These are phyloP conservation scores for carrot (Daucus carota) DNA, from an alignment of 129 eudicot species.

Conservation along the genomic window DH1_v3.0 NC_030386.2:7544001-7544500, in stretches of 20 bases:
- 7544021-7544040: slow-evolving; percentile 19
- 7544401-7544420: slow-evolving; percentile 31
- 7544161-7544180: slow-evolving; percentile 34
- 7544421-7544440: slow-evolving; percentile 54
- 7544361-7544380: background rate
- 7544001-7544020: background rate
- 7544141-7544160: background rate
- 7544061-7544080: slow-evolving; percentile 30
- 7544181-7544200: slow-evolving; percentile 36
- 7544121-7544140: background rate
- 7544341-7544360: background rate
- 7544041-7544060: slow-evolving; percentile 64
- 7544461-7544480: slow-evolving; percentile 56
- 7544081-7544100: slow-evolving; percentile 40
- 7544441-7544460: slow-evolving; percentile 52
- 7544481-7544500: background rate
- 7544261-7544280: background rate
- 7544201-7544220: slow-evolving; percentile 49
- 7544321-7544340: background rate
- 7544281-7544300: background rate
- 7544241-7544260: slow-evolving; percentile 56
- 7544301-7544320: background rate
- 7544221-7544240: slow-evolving; percentile 62
- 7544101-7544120: slow-evolving; percentile 15
- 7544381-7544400: background rate